phyloP scores from a whole-genome alignment of 345 rosid species.

The Stellera chamaejasme region DNA sequence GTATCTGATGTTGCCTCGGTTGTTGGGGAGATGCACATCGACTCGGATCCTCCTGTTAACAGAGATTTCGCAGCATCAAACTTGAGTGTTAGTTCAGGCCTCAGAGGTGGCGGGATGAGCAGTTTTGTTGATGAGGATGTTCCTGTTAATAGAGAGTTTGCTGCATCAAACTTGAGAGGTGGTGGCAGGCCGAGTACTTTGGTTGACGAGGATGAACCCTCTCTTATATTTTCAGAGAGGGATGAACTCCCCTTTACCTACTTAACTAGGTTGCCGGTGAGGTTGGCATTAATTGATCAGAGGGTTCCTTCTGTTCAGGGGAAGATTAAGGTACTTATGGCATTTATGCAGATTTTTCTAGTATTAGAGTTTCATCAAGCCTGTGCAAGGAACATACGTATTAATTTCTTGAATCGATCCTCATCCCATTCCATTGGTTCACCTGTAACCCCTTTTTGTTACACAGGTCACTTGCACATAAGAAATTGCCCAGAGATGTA shows the following conservation, averaged over 20 bases:
- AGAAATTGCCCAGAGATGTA: no score
- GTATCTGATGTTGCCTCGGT: slow-evolving; percentile 22
- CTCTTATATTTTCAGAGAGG: slow-evolving; percentile 38
- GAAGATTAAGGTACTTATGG: slow-evolving; percentile 56
- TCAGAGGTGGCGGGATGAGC: no score
- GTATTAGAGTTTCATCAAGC: not conserved
- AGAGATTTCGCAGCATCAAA: slow-evolving; percentile 17
- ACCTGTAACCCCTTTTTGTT: no score
- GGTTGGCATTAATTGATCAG: slow-evolving; percentile 63
- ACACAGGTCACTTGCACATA: no score
- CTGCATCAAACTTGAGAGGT: slow-evolving; percentile 18
- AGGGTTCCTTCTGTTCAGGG: slow-evolving; percentile 43
- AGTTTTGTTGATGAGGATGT: slow-evolving; percentile 11
- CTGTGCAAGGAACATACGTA: not conserved
- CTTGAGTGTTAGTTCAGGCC: slow-evolving; percentile 13
- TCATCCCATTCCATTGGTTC: no score
- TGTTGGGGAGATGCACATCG: slow-evolving; percentile 39
- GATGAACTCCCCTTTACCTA: slow-evolving; percentile 78
- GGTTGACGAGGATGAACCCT: slow-evolving; percentile 44
- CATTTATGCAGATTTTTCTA: slow-evolving; percentile 1
- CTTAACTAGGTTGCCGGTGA: slow-evolving; percentile 72
- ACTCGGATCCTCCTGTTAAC: slow-evolving; percentile 18
- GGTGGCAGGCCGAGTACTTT: slow-evolving; percentile 15
- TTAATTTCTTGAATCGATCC: not conserved
- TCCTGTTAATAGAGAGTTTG: slow-evolving; percentile 17